Evolutionary conservation across 2,329 filamentous ascomycete species (phyloP).

Genomic region (Pseudofabraea citricarpa): DNA sequence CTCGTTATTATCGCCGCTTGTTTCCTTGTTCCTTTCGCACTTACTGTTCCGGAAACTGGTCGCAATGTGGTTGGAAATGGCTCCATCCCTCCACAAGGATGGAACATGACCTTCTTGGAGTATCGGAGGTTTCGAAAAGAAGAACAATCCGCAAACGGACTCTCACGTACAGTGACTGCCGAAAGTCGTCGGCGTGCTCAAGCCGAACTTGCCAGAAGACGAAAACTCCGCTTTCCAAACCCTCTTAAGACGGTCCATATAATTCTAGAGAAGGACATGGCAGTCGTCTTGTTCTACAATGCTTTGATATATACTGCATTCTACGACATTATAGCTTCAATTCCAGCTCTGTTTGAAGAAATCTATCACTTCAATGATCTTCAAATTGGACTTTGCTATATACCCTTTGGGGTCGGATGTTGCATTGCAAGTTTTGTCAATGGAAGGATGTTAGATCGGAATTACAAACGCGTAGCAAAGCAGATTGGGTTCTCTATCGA

Average conservation of each 20-base stretch:
- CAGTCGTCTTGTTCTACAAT: conserved; percentile 46
- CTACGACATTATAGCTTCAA: conserved; percentile 46
- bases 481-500: conserved; percentile 57
- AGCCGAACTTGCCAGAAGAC: conserved; percentile 30
- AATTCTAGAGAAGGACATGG: conserved; percentile 53
- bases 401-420: conserved; percentile 45
- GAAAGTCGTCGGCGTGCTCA: conserved; percentile 28
- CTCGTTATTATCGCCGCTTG: conserved; percentile 39
- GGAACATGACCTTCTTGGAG: conserved; percentile 54
- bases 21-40: conserved; percentile 29
- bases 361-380: conserved; percentile 28
- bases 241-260: conserved; percentile 50
- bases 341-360: conserved; percentile 39
- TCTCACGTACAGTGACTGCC: conserved; percentile 25
- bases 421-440: conserved; percentile 46
- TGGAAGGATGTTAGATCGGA: conserved; percentile 56
- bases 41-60: conserved; percentile 28
- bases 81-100: conserved; percentile 50
- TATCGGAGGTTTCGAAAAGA: conserved; percentile 27
- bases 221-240: conserved; percentile 49
- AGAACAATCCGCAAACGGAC: conserved; percentile 14
- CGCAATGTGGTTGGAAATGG: conserved; percentile 30
- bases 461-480: conserved; percentile 64
- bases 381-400: conserved; percentile 27
- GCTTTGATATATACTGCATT: conserved; percentile 52